These are phyloP conservation scores for Oryza rufipogon DNA, from an alignment of 176 grass and related monocot species.

Conservation along the genomic window DNA sequence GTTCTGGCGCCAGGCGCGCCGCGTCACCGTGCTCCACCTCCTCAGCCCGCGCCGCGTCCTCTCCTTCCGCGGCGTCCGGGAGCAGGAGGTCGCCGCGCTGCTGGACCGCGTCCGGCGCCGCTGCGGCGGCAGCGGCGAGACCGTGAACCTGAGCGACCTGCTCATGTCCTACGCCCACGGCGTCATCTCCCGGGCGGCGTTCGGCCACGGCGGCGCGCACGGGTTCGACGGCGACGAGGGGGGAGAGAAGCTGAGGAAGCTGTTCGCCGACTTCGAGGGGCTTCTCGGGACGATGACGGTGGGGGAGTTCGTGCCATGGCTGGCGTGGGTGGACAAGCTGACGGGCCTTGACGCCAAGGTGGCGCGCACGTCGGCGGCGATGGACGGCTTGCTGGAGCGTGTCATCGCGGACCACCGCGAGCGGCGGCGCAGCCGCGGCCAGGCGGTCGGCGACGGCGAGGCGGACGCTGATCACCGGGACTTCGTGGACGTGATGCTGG, in stretches of 20 bases:
- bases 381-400: slow-evolving; percentile 43
- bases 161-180: slow-evolving; percentile 19
- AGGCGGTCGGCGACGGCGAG: background rate
- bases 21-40: slow-evolving; percentile 51
- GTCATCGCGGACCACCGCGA: slow-evolving; percentile 42
- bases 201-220: slow-evolving; percentile 23
- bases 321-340: slow-evolving; percentile 52
- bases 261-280: slow-evolving; percentile 56
- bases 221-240: slow-evolving; percentile 16
- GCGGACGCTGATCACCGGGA: slow-evolving; percentile 15
- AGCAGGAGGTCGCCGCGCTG: slow-evolving; percentile 42
- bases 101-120: slow-evolving; percentile 27
- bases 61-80: slow-evolving; percentile 41
- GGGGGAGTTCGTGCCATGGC: slow-evolving; percentile 56
- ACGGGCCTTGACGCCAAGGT: slow-evolving; percentile 39
- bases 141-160: slow-evolving; percentile 8
- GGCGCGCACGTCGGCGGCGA: slow-evolving; percentile 12
- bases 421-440: background rate
- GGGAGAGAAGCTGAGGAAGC: slow-evolving; percentile 23
- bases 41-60: slow-evolving; percentile 33
- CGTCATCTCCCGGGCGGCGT: slow-evolving; percentile 20
- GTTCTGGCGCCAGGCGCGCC: slow-evolving; percentile 58
- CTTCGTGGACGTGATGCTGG: slow-evolving; percentile 51
- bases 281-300: slow-evolving; percentile 39
- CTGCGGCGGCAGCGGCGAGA: background rate